Base-by-base conservation (phyloP, 2,329 filamentous ascomycete species). In the Aspergillus novofumigatus region DNA sequence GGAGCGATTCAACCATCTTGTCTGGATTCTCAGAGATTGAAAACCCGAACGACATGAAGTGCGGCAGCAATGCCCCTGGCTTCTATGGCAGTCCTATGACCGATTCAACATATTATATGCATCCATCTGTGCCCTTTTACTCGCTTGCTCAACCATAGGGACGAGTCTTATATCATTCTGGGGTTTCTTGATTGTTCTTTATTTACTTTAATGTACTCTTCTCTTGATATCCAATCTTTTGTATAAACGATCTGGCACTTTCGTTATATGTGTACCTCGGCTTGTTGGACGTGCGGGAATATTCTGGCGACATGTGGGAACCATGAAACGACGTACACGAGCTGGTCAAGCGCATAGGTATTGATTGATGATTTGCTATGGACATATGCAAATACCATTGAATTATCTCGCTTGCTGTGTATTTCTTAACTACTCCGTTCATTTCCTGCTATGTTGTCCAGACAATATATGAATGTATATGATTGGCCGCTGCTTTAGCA, bases 1-100 rank as follows among this genome's bases (percentile, higher is more conserved):
- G 72, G 72, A 73, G 72, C 55, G 72, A 74, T 38, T 67, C 62
- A 49, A 72, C 63, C 38, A 47, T 72, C 51, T 74, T 59, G 70
- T 66, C 68, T 1, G 69, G 66, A 0, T 53, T 70, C 44, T 56
- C 63, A 1, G 70, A 71, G 14, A 54, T 66, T 1, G 66, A 71
- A 32, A 62, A 55, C 28, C 58, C 59, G 0, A 62, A 61, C 4
- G 66, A 71, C 32, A 60, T 62, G 3, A 70, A 69, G 51, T 69
- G 64, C 45, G 55, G 59, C 14, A 52, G 57, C 54, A 44, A 57
- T 56, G 55, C 62, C 41, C 10, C 66, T 51, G 54, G 63, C 56
- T 58, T 62, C 25, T 60, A 63, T 35, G 60, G 62, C 7, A 63
- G 65, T 23, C 61, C 66, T 7, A 61, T 71, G 54, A 50, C 57